phyloP scores from a whole-genome alignment of 2,329 filamentous ascomycete species.

The Fusarium albosuccineum region DNA sequence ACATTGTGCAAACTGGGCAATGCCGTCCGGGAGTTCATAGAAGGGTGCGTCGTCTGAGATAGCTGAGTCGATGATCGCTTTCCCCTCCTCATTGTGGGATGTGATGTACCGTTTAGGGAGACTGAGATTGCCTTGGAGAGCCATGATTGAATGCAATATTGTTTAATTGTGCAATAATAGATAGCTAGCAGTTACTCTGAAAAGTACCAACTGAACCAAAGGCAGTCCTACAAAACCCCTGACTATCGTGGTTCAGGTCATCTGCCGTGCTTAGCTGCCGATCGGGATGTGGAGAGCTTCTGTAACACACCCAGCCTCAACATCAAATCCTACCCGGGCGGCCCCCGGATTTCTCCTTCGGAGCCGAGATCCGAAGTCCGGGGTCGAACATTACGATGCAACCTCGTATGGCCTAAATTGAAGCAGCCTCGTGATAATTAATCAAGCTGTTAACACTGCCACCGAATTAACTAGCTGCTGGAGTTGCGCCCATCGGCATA shows the following conservation, averaged over 20 bases:
- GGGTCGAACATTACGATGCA: no score
- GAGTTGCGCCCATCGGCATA: no score
- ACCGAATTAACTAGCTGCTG: no score
- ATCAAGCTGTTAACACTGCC: no score
- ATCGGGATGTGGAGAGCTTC: slow-evolving; percentile 32
- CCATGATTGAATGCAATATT: slow-evolving; percentile 9
- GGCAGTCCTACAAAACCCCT: not conserved
- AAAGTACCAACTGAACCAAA: not conserved
- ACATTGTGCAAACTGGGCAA: slow-evolving; percentile 42
- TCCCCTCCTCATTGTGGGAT: slow-evolving; percentile 44
- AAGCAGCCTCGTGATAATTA: no score
- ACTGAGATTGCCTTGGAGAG: slow-evolving; percentile 39
- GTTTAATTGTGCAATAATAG: no score
- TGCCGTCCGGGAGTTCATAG: slow-evolving; percentile 30
- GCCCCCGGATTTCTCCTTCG: no score
- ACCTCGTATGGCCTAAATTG: no score
- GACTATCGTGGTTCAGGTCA: not conserved
- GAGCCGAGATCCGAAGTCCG: no score
- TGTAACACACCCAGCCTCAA: not conserved
- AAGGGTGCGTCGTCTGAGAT: slow-evolving; percentile 31
- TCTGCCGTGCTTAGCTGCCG: not conserved
- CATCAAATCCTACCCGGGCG: no score
- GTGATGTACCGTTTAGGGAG: slow-evolving; percentile 43
- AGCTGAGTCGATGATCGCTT: slow-evolving; percentile 41
- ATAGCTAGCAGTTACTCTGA: not conserved